phyloP scores from a whole-genome alignment of 208 protist species.

The Acanthamoeba lenticulata region DNA sequence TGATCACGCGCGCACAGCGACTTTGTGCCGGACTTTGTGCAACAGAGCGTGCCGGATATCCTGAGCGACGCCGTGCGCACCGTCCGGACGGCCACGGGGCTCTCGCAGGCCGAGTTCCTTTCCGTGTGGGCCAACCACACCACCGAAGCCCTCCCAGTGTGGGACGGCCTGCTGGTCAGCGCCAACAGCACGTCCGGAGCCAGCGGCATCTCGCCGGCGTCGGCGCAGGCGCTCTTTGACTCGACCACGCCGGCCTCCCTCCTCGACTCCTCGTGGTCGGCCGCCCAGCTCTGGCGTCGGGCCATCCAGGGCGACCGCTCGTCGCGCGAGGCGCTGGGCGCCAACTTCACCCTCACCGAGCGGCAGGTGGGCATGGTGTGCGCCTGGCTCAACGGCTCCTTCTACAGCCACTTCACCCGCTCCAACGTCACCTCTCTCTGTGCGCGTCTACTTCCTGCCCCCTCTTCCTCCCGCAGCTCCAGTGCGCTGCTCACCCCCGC shows the following conservation, averaged over 20 bases:
- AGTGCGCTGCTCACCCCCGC: too few relatives aligned
- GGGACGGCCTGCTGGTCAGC: not conserved
- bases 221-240: not conserved
- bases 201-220: not conserved
- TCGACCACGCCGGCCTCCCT: not conserved
- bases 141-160: not conserved
- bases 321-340: not conserved
- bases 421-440: not conserved
- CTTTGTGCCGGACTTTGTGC: not conserved
- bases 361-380: not conserved
- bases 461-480: not conserved
- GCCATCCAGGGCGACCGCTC: not conserved
- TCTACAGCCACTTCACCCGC: not conserved
- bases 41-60: not conserved
- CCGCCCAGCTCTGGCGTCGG: not conserved
- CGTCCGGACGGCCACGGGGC: not conserved
- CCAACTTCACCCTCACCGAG: not conserved
- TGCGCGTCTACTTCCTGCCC: not conserved
- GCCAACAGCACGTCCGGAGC: not conserved
- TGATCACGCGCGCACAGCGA: not conserved
- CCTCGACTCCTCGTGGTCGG: not conserved
- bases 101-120: not conserved
- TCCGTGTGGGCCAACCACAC: not conserved
- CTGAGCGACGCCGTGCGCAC: not conserved
- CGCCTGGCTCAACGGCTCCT: not conserved